Base-by-base conservation (phyloP, 257 asterid genomes). In the Gynochthodes officinalis region DNA sequence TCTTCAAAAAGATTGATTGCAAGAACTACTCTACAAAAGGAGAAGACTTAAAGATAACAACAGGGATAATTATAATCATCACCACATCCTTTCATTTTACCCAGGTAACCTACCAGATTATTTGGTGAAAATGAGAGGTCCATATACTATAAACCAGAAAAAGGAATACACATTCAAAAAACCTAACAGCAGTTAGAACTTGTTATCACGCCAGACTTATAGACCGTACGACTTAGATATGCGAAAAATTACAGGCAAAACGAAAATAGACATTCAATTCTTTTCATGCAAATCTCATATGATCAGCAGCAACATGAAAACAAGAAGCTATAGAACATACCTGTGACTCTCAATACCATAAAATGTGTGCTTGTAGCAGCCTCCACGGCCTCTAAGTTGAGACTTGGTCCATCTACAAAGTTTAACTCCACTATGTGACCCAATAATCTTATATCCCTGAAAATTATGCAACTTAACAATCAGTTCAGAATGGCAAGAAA, bases 351-450 rank as follows among this genome's bases (percentile, higher is more conserved):
- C 99, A 63, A 94, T 91, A 65, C 98, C 99, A 72, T 94, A 94
- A 84, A 94, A 91, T 1, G 99, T 90, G 82, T 95, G 98, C 82
- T 94, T 91, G 79, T 94, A 94, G 80, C 99, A 94, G 72, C 99
- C 99, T 82, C 99, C 98, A 42, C 98, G 97, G 62, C 98, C 99
- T 86, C 99, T 86, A 52, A 94, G 99, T 77, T 94, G 99, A 67
- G 99, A 77, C 79, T 94, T 94, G 77, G 98, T 94, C 99, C 99
- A 94, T 86, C 99, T 82, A 89, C 99, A 94, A 76, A 94, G 79
- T 79, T 92, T 94, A 77, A 94, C 99, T 60, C 99, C 99, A 70
- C 99, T 94, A 72, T 94, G 99, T 21, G 99, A 88, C 76, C 99
- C 99, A 71, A 94, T 92, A 54, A 94, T 79, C 84, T 94, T 94